A percentile compares a stretch with the other conserved stretches of the same genome.
phyloP scores from a whole-genome alignment of 202 grass and related monocot species.

The Carex sylvatica region DNA sequence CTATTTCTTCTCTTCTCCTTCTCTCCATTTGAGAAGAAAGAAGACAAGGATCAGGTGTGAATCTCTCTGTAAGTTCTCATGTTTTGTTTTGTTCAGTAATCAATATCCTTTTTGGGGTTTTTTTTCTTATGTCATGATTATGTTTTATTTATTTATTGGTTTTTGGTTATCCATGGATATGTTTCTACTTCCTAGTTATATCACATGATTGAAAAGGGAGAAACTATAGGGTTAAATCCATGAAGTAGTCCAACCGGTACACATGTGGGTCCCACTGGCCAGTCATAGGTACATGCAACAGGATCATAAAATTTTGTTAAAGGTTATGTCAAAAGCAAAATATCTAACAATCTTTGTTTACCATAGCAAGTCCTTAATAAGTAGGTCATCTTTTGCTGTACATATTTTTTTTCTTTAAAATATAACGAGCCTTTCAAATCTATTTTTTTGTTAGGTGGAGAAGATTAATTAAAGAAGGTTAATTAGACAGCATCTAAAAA shows the following conservation, averaged over 20 bases:
- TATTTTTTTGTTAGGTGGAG: not conserved
- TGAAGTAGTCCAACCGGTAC: not conserved
- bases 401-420: not conserved
- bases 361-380: not conserved
- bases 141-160: not conserved
- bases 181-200: not conserved
- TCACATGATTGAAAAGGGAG: not conserved
- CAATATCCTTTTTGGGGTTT: not conserved
- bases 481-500: not conserved
- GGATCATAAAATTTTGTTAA: not conserved
- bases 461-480: slow-evolving; percentile 18
- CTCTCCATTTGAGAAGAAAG: not conserved
- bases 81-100: slow-evolving; percentile 30
- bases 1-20: not conserved
- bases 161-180: not conserved
- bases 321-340: not conserved
- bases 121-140: not conserved
- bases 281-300: not conserved
- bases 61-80: slow-evolving; percentile 41
- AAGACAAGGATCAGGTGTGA: slow-evolving; percentile 23
- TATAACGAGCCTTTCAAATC: not conserved
- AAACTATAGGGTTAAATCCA: not conserved
- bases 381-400: not conserved
- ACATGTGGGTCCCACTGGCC: not conserved
- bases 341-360: not conserved